Base-by-base conservation (phyloP, 2,329 filamentous ascomycete species). In the Penicillium capsulatum region DNA sequence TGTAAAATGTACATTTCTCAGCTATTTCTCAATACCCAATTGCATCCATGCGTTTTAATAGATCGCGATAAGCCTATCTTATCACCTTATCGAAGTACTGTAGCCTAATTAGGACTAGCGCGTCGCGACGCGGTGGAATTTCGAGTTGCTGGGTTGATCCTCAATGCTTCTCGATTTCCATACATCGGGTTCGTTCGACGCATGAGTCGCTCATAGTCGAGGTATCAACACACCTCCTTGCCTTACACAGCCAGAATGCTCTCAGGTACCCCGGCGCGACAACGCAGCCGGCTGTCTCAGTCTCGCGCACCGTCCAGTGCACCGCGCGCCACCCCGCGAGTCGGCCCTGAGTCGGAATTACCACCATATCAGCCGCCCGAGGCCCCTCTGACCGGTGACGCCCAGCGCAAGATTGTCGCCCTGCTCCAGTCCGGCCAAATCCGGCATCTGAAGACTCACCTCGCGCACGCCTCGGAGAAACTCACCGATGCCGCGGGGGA, bases 341-440 rank as follows among this genome's bases (percentile, higher is more conserved):
- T 20, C 14, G 35, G 17, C 11, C 29, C 43, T n/a, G 20, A 10
- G 6, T 43, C 38, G 3, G 54, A 58, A 2, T 53, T 77, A 26
- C 71, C 75, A 8, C 51, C 65, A 5, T 82, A 83, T 57, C 65
- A 79, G 56, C 65, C 70, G 11, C 76, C 75, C 2, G 60, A 63
- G 7, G 72, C 73, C 39, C 68, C 76, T 1, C 70, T 83, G 14
- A 76, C 71, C 36, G 45, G 50, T 0, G 55, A 63, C 7, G 70
- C 70, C 2, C 71, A 75, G 42, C 63, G 64, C 16, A 63, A 66
- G 1, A 64, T 83, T 3, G 58, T 67, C 2, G 46, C 59, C 0
- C 58, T 83, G 3, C 56, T 68, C 5, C 57, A 66, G 13, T 62
- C 61, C 3, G 60, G 68, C 7, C 60, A 68, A 13, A 56, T 74